Conservation (phyloP, 352 stramenopile species). For the Aphanomyces stellatus region DNA sequence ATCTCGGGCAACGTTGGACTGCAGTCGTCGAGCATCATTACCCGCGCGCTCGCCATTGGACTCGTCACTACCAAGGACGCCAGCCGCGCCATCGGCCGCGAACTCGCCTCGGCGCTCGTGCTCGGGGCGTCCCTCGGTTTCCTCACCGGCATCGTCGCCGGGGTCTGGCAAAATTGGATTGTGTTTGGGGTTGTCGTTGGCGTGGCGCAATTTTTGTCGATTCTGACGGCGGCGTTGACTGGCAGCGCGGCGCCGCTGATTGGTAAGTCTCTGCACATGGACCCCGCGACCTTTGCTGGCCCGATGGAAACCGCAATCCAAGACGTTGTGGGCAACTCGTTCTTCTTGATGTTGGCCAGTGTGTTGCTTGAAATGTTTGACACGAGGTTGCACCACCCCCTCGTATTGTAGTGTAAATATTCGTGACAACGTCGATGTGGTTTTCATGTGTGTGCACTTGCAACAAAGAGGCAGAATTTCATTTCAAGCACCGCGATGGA, state of each 20-base stretch:
- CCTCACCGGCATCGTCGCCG: conserved; percentile 3
- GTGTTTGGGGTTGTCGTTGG: conserved; percentile 12
- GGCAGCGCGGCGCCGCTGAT: conserved; percentile 2
- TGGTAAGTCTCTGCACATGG: conserved; percentile 4
- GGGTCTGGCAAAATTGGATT: conserved; percentile 9
- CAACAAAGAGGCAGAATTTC: too few relatives aligned
- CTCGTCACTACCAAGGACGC: background rate
- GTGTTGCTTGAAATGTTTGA: background rate
- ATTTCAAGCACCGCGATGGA: too few relatives aligned
- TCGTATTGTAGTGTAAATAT: background rate
- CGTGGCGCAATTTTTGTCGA: conserved; percentile 10
- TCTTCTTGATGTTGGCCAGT: conserved; percentile 9
- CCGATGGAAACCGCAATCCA: conserved; percentile 15
- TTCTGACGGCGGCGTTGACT: conserved; percentile 6
- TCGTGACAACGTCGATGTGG: too few relatives aligned
- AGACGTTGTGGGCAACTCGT: conserved; percentile 14
- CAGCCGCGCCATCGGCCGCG: background rate
- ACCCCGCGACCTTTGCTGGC: conserved; percentile 10
- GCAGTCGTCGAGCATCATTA: conserved; percentile 16
- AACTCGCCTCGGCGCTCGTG: background rate
- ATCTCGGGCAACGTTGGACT: conserved; percentile 12
- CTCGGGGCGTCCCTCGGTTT: background rate
- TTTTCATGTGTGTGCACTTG: too few relatives aligned
- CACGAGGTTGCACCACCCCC: background rate
- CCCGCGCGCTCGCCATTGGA: background rate